Conservation (phyloP, 345 rosid genomes). For the Gossypium stocksii region DNA sequence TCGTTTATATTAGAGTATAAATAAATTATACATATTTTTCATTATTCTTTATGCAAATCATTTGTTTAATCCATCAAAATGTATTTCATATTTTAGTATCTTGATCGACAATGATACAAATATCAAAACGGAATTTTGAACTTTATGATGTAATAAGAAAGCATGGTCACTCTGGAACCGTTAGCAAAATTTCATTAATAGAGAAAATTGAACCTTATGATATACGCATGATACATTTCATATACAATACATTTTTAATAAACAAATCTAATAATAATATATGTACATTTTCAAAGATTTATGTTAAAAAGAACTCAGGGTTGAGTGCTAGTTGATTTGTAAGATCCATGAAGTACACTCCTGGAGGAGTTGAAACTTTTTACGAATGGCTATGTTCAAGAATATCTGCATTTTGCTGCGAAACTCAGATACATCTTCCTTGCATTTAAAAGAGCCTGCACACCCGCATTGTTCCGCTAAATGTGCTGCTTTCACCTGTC, state of each 20-base stretch:
- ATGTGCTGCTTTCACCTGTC: constrained; percentile 87
- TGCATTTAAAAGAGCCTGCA: constrained; percentile 55
- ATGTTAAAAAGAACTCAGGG: background rate
- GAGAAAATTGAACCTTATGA: background rate
- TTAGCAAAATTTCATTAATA: background rate
- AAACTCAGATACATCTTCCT: background rate
- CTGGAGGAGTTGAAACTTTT: constrained; percentile 5
- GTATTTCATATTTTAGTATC: too few relatives aligned
- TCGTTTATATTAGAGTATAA: too few relatives aligned
- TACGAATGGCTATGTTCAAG: constrained; percentile 9
- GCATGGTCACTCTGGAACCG: background rate
- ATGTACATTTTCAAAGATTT: background rate
- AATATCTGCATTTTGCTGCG: background rate
- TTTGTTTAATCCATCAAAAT: too few relatives aligned
- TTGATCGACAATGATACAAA: too few relatives aligned
- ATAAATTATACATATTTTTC: too few relatives aligned
- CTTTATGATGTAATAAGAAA: background rate
- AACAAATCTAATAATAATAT: background rate
- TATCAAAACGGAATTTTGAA: background rate
- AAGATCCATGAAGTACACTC: constrained; percentile 12
- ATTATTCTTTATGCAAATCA: too few relatives aligned
- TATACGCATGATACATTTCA: background rate
- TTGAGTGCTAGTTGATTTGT: constrained; percentile 11
- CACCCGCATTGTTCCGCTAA: constrained; percentile 77
- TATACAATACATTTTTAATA: background rate